Percentiles rank a stretch among this genome's conserved stretches.
These are phyloP conservation scores for Paecilomyces variotii DNA, from an alignment of 2,329 filamentous ascomycete genomes.

Conservation along the genomic window DNA sequence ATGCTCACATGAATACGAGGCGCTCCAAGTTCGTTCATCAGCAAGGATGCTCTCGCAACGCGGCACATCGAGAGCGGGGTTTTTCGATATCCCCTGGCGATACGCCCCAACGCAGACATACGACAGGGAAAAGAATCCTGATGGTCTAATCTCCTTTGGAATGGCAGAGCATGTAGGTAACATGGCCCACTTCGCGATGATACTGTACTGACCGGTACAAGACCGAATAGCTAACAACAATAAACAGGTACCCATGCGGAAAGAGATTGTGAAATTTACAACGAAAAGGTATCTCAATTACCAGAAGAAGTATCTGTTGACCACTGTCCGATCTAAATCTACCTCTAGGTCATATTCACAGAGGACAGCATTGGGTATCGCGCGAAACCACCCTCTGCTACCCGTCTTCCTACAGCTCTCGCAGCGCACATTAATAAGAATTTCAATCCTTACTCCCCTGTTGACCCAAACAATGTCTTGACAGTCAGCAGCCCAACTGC, in stretches of 20 bases:
- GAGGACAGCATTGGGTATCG: conserved; percentile 33
- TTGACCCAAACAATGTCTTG: conserved; percentile 31
- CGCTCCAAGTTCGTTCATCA: neutral
- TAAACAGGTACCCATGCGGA: conserved; percentile 26
- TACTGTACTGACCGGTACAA: neutral
- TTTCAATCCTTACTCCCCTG: conserved; percentile 27
- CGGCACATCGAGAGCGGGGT: conserved; percentile 14
- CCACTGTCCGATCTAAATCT: neutral
- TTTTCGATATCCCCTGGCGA: conserved; percentile 18
- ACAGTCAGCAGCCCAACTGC: conserved; percentile 36
- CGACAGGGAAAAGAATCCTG: conserved; percentile 20
- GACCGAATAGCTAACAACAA: neutral
- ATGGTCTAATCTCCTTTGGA: conserved; percentile 28
- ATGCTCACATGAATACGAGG: too few relatives aligned
- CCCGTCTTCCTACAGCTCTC: conserved; percentile 32
- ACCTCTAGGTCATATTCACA: conserved; percentile 21
- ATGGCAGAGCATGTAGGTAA: conserved; percentile 27
- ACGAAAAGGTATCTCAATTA: conserved; percentile 21
- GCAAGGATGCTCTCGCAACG: conserved; percentile 21
- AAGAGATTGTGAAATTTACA: conserved; percentile 31
- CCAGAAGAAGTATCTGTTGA: neutral
- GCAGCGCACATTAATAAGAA: conserved; percentile 35
- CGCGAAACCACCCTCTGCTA: conserved; percentile 29
- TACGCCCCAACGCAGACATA: conserved; percentile 18
- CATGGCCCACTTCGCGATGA: neutral